These are phyloP conservation scores for Angomonas deanei DNA, from an alignment of 208 protist species.

Conservation along the genomic window DNA sequence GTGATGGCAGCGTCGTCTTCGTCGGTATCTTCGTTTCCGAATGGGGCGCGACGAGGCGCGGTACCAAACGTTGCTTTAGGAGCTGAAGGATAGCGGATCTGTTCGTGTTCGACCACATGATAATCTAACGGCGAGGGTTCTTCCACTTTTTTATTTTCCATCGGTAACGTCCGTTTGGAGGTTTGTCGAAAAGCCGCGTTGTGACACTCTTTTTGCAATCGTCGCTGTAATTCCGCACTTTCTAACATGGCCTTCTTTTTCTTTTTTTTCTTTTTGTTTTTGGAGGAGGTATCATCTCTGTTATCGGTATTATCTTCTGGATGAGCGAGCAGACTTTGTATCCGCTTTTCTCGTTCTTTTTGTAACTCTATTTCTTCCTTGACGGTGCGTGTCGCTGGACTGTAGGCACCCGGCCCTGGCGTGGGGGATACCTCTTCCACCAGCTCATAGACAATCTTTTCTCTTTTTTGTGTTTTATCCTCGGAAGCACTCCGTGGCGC, in stretches of 20 bases:
- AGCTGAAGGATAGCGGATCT: background rate
- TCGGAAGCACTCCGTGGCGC: no score
- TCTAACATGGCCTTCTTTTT: no score
- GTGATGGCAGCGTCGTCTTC: background rate
- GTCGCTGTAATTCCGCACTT: no score
- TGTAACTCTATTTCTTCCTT: background rate
- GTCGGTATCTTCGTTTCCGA: background rate
- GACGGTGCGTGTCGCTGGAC: background rate
- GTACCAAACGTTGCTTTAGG: background rate
- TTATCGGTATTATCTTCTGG: no score
- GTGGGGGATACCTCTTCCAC: background rate
- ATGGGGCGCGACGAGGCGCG: background rate
- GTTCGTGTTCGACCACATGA: background rate
- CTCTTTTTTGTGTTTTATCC: background rate
- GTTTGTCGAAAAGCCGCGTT: background rate
- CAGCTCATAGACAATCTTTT: background rate
- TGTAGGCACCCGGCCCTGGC: background rate
- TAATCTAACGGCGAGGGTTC: background rate
- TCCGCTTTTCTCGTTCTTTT: background rate
- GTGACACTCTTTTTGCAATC: background rate
- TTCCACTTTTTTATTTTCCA: background rate
- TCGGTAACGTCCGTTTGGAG: background rate
- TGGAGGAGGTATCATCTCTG: no score
- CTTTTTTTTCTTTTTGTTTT: no score
- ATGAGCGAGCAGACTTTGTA: no score